Base-by-base conservation (phyloP, 78 protist species). In the Chrysochromulina parva region DNA sequence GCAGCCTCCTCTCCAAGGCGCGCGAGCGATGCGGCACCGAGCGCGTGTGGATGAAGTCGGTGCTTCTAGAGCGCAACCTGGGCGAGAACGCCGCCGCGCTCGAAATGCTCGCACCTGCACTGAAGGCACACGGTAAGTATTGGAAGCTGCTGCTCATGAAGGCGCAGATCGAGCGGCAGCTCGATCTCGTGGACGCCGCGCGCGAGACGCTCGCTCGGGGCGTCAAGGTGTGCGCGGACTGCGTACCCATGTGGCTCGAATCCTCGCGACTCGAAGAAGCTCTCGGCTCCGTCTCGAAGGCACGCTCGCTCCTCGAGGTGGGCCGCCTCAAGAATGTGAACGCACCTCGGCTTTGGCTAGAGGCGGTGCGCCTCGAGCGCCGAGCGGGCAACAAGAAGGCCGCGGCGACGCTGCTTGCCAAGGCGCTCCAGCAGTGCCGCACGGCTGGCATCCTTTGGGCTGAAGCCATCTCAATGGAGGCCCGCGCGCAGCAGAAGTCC, bases 1-100 rank as follows among this genome's bases (percentile, higher is more conserved):
- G 92, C 54, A 3, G 2, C 53, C 52, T 90, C 26, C 95, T 97
- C 38, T 90, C 65, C 20, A 48, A n/a, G 59, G 98, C 98, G 50
- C 94, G 97, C 38, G 91, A 80, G 53, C 65, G 48, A 3, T 92
- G 96, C 2, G 88, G 91, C 24, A 96, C 98, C 16, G 94, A 93
- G 88, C 82, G 96, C 22, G 95, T 98, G 62, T 98, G 99, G 99
- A 89, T 96, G 97, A 96, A 96, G 80, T 81, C 94, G 2, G 99
- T 98, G 2, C 3, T 65, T 73, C 94, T 98, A 53, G 99, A 97
- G 90, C 93, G 98, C 24, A 89, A 93, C 89, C 65, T 71, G 38
- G 91, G 91, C 26, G 26, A 85, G 17, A 52, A 66, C 20, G 89
- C 78, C 3, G 58, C 11, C 10, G 97, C 94, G 48, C 24, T 9